A percentile compares a stretch with the other conserved stretches of the same genome.
phyloP scores from a whole-genome alignment of 768 basidiomycete species.

The Amanita rimosa region DNA sequence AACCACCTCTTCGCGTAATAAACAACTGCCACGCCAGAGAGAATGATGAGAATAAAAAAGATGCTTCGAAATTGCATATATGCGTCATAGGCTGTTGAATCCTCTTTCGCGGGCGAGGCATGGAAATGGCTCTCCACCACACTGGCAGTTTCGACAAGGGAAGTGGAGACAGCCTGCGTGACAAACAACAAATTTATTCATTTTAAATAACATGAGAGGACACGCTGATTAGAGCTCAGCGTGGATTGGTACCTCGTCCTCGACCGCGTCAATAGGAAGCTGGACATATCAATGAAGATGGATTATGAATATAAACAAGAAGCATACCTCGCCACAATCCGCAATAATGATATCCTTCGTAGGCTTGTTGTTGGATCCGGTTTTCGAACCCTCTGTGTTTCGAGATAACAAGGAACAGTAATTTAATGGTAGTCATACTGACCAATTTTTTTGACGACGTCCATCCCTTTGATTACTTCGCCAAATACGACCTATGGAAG shows the following conservation, averaged over 20 bases:
- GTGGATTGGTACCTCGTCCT: conserved; percentile 85
- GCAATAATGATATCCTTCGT: conserved; percentile 66
- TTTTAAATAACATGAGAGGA: conserved; percentile 27
- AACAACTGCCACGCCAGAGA: conserved; percentile 43
- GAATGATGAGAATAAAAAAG: conserved; percentile 31
- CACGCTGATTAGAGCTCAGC: conserved; percentile 73
- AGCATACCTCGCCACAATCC: conserved; percentile 77
- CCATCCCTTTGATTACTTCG: conserved; percentile 86
- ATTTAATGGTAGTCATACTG: conserved; percentile 10
- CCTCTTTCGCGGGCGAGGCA: conserved; percentile 10
- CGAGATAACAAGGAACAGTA: conserved; percentile 1
- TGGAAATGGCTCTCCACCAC: neutral
- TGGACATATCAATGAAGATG: conserved; percentile 12
- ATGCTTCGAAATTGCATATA: conserved; percentile 19
- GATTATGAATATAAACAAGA: conserved; percentile 2
- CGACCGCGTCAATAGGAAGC: conserved; percentile 41
- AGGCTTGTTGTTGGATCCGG: conserved; percentile 64
- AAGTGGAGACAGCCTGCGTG: conserved; percentile 29
- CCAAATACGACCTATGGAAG: conserved; percentile 77
- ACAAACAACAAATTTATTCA: conserved; percentile 44
- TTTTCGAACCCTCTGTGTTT: conserved; percentile 61
- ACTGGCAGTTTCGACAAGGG: neutral
- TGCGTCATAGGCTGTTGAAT: neutral
- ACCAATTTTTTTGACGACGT: conserved; percentile 73
- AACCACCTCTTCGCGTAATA: conserved; percentile 32